Conservation (phyloP, 495 filamentous ascomycete species). For the Penicillium pulvis region DNA sequence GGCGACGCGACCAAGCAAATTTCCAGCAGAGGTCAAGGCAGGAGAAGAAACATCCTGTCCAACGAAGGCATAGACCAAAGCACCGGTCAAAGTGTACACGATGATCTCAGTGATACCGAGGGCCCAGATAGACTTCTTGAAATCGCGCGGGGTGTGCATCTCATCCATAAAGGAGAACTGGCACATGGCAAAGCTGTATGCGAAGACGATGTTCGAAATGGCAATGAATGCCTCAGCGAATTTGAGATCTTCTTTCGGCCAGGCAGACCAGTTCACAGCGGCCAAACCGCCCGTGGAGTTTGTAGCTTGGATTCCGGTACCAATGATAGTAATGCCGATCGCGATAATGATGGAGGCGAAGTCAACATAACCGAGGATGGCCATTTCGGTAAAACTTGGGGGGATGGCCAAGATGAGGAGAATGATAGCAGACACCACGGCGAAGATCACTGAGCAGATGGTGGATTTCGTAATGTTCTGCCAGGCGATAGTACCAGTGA, state of each 20-base stretch:
- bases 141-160: slow-evolving; percentile 69
- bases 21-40: slow-evolving; percentile 64
- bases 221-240: slow-evolving; percentile 55
- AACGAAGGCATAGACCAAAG: slow-evolving; percentile 68
- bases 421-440: slow-evolving; percentile 61
- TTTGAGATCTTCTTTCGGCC: slow-evolving; percentile 32
- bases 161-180: slow-evolving; percentile 75
- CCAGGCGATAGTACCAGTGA: slow-evolving; percentile 71
- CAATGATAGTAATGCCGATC: slow-evolving; percentile 70
- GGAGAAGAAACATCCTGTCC: slow-evolving; percentile 66
- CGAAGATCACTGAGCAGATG: slow-evolving; percentile 65
- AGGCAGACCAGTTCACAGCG: slow-evolving; percentile 41
- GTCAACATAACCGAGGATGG: slow-evolving; percentile 62
- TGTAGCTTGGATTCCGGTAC: slow-evolving; percentile 51
- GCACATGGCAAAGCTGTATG: slow-evolving; percentile 63
- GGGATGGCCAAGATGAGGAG: slow-evolving; percentile 64
- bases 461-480: slow-evolving; percentile 60
- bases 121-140: slow-evolving; percentile 60
- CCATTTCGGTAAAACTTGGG: slow-evolving; percentile 53
- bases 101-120: slow-evolving; percentile 62
- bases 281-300: slow-evolving; percentile 36
- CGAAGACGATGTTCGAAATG: slow-evolving; percentile 71
- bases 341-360: slow-evolving; percentile 66
- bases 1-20: slow-evolving; percentile 62
- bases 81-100: slow-evolving; percentile 69